Evolutionary conservation across 345 rosid species (phyloP), one percentile per base, ranked within the genome.

Genomic region (Hibiscus mutabilis): DNA sequence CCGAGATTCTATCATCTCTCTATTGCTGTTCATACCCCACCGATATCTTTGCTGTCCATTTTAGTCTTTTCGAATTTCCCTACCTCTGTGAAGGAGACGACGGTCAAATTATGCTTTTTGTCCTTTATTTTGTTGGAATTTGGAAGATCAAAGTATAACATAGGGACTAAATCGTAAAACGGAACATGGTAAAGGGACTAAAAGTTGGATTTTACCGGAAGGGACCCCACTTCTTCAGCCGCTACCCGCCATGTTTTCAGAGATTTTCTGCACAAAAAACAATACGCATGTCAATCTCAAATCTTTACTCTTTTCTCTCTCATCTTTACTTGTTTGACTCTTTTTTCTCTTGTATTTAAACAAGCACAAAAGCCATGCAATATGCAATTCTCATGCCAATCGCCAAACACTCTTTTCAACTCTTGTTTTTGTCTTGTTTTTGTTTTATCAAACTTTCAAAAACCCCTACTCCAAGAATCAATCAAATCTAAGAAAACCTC

Each of bases 161-260:
- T 1, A 27, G 44, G 44, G 44, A 40, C 44, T 40, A 40, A 40
- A 40, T 40, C 2, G 12, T 40, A 10, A 40, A 40, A 1, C 9
- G 2, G 0, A 40, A 8, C 44, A 1, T 8, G 44, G 12, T 16
- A 4, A 4, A 51, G 55, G 19, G 55, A 51, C 55, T 51, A n/a
- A 16, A 1, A 15, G 2, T 51, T 16, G 18, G n/a, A 8, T 51
- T 51, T 16, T 16, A 51, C 55, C 55, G 15, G 18, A 51, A n/a
- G 19, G 16, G 19, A 51, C 66, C 73, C 46, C 33, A 58, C 52
- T 61, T 62, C 63, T 15, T 63, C 69, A 71, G 87, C 91, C 91
- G 85, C 96, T 88, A 79, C 79, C 79, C 80, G 68, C 92, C 89
- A 92, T 88, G 96, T 90, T 90, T 92, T 90, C 96, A 90, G 97